Percentiles rank a stretch among this genome's conserved stretches.
Conservation (phyloP, 768 basidiomycete genomes). For the Lentinula aciculospora region DNA sequence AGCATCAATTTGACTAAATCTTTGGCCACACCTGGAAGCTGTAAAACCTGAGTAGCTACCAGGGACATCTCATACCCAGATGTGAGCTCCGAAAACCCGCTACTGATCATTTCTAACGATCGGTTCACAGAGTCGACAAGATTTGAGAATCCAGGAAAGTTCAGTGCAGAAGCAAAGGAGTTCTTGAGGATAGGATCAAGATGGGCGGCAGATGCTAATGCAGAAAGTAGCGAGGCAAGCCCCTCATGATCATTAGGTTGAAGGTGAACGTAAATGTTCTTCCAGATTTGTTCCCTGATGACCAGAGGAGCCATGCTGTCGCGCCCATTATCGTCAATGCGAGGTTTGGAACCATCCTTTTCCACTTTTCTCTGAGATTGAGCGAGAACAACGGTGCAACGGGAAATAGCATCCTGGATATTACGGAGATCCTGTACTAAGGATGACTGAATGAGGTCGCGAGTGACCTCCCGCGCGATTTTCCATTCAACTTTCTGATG, state of each 20-base stretch:
- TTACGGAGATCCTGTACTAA: constrained; percentile 26
- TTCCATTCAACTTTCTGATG: constrained; percentile 30
- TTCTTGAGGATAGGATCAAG: constrained; percentile 62
- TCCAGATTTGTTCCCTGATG: constrained; percentile 65
- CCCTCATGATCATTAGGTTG: constrained; percentile 54
- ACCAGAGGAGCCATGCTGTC: constrained; percentile 26
- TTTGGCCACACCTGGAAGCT: constrained; percentile 48
- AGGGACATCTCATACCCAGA: constrained; percentile 52
- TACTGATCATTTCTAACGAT: constrained; percentile 49
- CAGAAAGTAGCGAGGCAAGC: constrained; percentile 50
- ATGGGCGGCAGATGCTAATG: constrained; percentile 58
- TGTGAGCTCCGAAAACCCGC: constrained; percentile 58
- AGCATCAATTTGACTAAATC: constrained; percentile 66
- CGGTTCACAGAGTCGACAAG: constrained; percentile 54
- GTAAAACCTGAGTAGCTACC: constrained; percentile 51
- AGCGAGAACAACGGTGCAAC: constrained; percentile 10
- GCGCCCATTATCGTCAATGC: constrained; percentile 2
- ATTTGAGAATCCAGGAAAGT: neutral
- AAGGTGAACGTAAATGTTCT: constrained; percentile 52
- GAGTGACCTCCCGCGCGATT: constrained; percentile 25
- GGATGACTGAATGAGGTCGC: constrained; percentile 25
- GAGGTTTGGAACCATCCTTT: neutral
- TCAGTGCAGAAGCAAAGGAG: constrained; percentile 19
- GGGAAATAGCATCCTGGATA: constrained; percentile 19
- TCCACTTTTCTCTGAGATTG: neutral